A percentile compares a stretch with the other conserved stretches of the same genome.
These are phyloP conservation scores for Isoetes taiwanensis DNA, from an alignment of 75 land plant genomes.

Conservation along the genomic window DNA sequence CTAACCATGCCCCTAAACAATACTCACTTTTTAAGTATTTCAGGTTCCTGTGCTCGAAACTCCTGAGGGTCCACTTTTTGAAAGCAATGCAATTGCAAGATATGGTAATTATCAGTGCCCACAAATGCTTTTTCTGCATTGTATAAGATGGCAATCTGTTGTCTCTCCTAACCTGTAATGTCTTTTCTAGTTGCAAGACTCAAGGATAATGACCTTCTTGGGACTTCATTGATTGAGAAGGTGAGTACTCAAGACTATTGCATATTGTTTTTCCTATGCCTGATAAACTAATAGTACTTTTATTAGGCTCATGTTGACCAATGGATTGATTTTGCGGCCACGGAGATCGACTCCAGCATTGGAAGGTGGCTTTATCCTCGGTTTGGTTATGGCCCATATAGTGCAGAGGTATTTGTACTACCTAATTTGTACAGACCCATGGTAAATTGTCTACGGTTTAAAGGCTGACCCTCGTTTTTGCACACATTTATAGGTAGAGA, in stretches of 20 bases:
- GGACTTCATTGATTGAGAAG: constrained; percentile 54
- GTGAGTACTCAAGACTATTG: constrained; percentile 15
- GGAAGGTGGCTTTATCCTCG: constrained; percentile 49
- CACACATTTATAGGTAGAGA: constrained; percentile 53
- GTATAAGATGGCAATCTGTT: no score
- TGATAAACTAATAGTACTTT: no score
- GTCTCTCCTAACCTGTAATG: no score
- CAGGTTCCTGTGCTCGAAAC: constrained; percentile 90
- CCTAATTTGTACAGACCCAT: neutral
- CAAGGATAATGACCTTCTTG: constrained; percentile 46
- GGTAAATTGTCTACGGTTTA: no score
- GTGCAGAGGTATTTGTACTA: constrained; percentile 40
- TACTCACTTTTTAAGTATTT: neutral
- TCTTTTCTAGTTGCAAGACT: constrained; percentile 54
- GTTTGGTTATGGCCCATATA: constrained; percentile 33
- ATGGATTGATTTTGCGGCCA: constrained; percentile 81
- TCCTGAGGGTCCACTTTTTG: constrained; percentile 80
- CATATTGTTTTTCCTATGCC: neutral
- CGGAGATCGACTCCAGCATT: constrained; percentile 46
- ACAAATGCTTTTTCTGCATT: neutral
- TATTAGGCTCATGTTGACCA: constrained; percentile 84
- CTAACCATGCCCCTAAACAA: no score
- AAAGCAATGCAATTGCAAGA: constrained; percentile 94
- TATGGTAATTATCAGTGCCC: constrained; percentile 36
- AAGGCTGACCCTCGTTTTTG: no score